Percentiles rank a stretch among this genome's conserved stretches.
phyloP scores from a whole-genome alignment of 148 eudicot genomes.

The Rhododendron simsii region DNA sequence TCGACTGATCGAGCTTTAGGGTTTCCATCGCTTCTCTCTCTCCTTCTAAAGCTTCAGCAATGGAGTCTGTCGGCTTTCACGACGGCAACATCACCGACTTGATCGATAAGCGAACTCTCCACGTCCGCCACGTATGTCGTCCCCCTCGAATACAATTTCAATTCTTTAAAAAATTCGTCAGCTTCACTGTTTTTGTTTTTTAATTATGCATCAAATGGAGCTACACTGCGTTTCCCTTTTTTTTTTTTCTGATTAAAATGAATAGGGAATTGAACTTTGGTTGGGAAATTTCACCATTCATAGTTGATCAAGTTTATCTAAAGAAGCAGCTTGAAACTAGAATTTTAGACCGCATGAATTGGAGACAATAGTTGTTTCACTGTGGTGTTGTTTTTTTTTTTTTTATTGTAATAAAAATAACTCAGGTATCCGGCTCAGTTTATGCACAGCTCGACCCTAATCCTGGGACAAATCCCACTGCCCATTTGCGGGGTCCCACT shows the following conservation, averaged over 20 bases:
- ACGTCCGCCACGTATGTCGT: constrained; percentile 46
- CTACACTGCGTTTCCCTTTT: background rate
- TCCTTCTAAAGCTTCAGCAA: constrained; percentile 10
- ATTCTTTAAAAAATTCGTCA: background rate
- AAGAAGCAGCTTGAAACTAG: background rate
- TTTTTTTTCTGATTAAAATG: background rate
- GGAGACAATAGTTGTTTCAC: constrained; percentile 5
- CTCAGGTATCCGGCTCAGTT: too few species aligned
- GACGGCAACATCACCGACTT: constrained; percentile 64
- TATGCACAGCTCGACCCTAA: too few species aligned
- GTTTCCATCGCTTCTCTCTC: background rate
- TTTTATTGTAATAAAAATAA: too few species aligned
- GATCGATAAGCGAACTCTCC: constrained; percentile 46
- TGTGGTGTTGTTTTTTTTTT: background rate
- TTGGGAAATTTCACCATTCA: background rate
- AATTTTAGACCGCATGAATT: background rate
- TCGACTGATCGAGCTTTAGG: background rate
- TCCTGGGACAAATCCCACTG: too few species aligned
- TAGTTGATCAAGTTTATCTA: background rate
- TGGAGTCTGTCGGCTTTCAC: constrained; percentile 57
- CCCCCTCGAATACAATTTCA: background rate
- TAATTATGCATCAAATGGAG: background rate
- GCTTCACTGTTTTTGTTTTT: background rate
- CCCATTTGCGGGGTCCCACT: too few species aligned
- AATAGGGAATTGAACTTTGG: background rate